Base-by-base conservation (phyloP, 169 alveolate species). In the Eimeria necatrix region DNA sequence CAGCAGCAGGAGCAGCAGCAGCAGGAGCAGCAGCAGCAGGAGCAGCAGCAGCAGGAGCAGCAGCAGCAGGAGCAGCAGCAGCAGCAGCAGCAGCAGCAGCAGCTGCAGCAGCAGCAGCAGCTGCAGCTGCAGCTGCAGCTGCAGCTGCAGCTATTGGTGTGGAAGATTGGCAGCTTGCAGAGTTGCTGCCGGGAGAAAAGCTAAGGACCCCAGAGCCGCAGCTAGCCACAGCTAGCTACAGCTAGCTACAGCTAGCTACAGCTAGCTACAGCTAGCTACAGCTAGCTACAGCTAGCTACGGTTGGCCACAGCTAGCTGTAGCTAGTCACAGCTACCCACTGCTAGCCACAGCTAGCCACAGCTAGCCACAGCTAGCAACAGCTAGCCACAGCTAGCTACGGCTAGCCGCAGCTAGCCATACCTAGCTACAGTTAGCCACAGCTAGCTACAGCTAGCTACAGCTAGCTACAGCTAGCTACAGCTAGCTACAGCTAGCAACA, bases 281-380 rank as follows among this genome's bases (percentile, higher is more conserved):
- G 80, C 80, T 68, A 68, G 80, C 80, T 22, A 22, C 48, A 68
- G 80, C 80, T 68, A 22, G 80, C 80, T 68, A 59, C 68, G 2
- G 41, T n/a, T n/a, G n/a, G n/a, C n/a, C n/a, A n/a, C n/a, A n/a
- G n/a, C n/a, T n/a, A n/a, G n/a, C n/a, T n/a, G n/a, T n/a, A n/a
- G n/a, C n/a, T n/a, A n/a, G n/a, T n/a, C n/a, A n/a, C n/a, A n/a
- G n/a, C n/a, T n/a, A n/a, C n/a, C n/a, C n/a, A n/a, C n/a, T n/a
- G n/a, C n/a, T n/a, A n/a, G n/a, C n/a, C n/a, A n/a, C n/a, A n/a
- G n/a, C n/a, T n/a, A n/a, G n/a, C n/a, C n/a, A n/a, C n/a, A n/a
- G n/a, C n/a, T n/a, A n/a, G n/a, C n/a, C n/a, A n/a, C n/a, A n/a
- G n/a, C n/a, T n/a, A n/a, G n/a, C n/a, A n/a, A n/a, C n/a, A n/a